Conservation (phyloP, 2,329 filamentous ascomycete genomes). For the Lizonia empirigonia region DNA sequence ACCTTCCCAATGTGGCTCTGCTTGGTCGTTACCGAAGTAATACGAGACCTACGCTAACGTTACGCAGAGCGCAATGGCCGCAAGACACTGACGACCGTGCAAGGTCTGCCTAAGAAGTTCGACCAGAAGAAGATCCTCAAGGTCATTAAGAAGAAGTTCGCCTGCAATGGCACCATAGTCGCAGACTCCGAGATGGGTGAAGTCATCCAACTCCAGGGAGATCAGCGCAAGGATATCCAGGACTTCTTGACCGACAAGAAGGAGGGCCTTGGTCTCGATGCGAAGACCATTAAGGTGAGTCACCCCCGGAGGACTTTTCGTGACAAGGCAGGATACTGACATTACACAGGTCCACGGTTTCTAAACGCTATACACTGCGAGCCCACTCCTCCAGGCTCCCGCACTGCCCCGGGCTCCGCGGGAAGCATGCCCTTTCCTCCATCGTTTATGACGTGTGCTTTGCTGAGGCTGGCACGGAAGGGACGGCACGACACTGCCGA, state of each 20-base stretch:
- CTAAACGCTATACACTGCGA: slow-evolving; percentile 30
- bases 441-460: slow-evolving; percentile 1
- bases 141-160: slow-evolving; percentile 99
- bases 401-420: slow-evolving; percentile 2
- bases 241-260: slow-evolving; percentile 97
- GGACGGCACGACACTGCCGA: slow-evolving; percentile 13
- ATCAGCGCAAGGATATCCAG: slow-evolving; percentile 98
- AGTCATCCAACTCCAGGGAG: slow-evolving; percentile 99
- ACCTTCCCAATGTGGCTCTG: slow-evolving; percentile 1
- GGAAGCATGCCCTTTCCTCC: slow-evolving; percentile 8
- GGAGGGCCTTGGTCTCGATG: slow-evolving; percentile 89
- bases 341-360: slow-evolving; percentile 43
- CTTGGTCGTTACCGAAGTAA: not conserved
- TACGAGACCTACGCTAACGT: slow-evolving; percentile 48
- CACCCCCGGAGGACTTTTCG: not conserved
- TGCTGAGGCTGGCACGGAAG: slow-evolving; percentile 14
- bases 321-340: slow-evolving; percentile 1
- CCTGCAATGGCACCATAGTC: slow-evolving; percentile 99
- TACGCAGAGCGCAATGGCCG: slow-evolving; percentile 97
- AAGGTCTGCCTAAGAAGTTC: slow-evolving; percentile 98
- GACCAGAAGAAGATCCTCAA: slow-evolving; percentile 99
- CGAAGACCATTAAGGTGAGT: slow-evolving; percentile 92
- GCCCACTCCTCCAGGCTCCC: slow-evolving; percentile 22
- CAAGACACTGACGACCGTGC: slow-evolving; percentile 99
- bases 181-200: slow-evolving; percentile 95